These are phyloP conservation scores for Boletus bicolor DNA, from an alignment of 768 basidiomycete species.

Conservation along the genomic window DNA sequence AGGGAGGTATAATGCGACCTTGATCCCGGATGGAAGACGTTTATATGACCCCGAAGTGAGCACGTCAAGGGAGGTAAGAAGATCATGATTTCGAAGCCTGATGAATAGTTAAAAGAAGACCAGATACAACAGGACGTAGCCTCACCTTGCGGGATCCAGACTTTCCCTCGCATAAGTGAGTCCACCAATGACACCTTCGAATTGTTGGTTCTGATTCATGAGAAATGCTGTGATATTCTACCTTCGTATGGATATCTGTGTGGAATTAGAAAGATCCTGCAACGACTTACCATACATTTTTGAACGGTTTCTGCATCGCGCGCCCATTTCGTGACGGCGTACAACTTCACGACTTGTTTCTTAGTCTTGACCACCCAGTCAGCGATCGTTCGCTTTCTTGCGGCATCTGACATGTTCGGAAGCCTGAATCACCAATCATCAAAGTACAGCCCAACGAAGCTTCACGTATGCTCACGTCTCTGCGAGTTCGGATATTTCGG, in stretches of 20 bases:
- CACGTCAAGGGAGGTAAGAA: slow-evolving; percentile 88
- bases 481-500: slow-evolving; percentile 76
- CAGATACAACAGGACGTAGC: neutral
- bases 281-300: slow-evolving; percentile 69
- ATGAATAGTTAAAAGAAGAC: neutral
- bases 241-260: neutral
- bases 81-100: slow-evolving; percentile 90
- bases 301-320: slow-evolving; percentile 80
- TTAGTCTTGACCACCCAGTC: slow-evolving; percentile 91
- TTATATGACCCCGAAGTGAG: slow-evolving; percentile 84
- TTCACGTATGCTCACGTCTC: slow-evolving; percentile 64
- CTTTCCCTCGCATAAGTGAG: slow-evolving; percentile 65
- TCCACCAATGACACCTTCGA: slow-evolving; percentile 63
- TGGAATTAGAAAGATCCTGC: neutral
- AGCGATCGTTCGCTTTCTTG: slow-evolving; percentile 75
- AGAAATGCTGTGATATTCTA: slow-evolving; percentile 89
- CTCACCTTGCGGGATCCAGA: slow-evolving; percentile 76
- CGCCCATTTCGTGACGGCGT: slow-evolving; percentile 85
- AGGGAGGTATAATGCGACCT: slow-evolving; percentile 44
- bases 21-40: slow-evolving; percentile 76
- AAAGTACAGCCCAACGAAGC: neutral
- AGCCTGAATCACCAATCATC: slow-evolving; percentile 40
- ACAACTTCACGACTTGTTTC: slow-evolving; percentile 86
- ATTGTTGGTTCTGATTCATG: slow-evolving; percentile 80
- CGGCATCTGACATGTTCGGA: slow-evolving; percentile 79